These are phyloP conservation scores for Pinus tabuliformis DNA, from an alignment of 75 land plant species.

Conservation along the genomic window DNA sequence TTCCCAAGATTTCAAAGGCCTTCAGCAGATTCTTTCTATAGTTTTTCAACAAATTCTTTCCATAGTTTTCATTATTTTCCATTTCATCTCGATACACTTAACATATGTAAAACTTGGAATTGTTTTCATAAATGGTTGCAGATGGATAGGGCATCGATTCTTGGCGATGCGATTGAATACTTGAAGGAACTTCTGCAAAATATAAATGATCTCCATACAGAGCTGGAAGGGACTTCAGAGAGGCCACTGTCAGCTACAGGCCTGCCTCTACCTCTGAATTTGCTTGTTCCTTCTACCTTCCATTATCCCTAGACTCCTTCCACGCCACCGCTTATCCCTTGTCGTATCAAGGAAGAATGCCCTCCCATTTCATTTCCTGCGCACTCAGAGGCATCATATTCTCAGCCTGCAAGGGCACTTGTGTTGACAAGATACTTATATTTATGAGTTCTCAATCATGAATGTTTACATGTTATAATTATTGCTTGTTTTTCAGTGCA, in stretches of 20 bases:
- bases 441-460: neutral
- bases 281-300: constrained; percentile 20
- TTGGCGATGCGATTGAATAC: constrained; percentile 98
- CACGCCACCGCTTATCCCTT: constrained; percentile 48
- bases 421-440: neutral
- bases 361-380: constrained; percentile 63
- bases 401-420: constrained; percentile 81
- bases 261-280: constrained; percentile 37
- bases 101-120: neutral
- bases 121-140: constrained; percentile 6
- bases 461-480: neutral
- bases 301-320: constrained; percentile 56
- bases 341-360: constrained; percentile 78
- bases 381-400: constrained; percentile 35
- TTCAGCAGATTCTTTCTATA: no score
- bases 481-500: constrained; percentile 8
- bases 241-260: no score
- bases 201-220: constrained; percentile 89
- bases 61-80: no score
- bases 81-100: no score
- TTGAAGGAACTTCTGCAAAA: constrained; percentile 92
- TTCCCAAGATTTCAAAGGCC: no score
- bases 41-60: no score
- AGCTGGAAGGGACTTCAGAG: constrained; percentile 75
- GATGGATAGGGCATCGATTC: constrained; percentile 99